Evolutionary conservation across 2,329 filamentous ascomycete species (phyloP), one percentile per base, ranked within the genome.

Genomic region (Microdochium bolleyi): DNA sequence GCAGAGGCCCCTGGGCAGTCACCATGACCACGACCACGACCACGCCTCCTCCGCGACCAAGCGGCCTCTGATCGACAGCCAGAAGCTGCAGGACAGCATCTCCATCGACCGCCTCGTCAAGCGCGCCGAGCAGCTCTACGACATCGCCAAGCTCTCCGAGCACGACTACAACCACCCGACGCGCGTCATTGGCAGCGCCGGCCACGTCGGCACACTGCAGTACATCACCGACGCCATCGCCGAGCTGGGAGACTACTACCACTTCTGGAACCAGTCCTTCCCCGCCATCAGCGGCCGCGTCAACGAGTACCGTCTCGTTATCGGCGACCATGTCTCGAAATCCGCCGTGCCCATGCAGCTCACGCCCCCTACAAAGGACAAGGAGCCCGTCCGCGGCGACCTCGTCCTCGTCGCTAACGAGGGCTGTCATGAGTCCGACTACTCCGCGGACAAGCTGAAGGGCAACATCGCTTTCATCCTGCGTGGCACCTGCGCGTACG

Each of bases 401-500:
- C 62, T 89, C 3, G 73, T 84, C n/a, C 73, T 82, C 11, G 80
- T 85, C 10, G 66, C 70, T 10, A 83, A 84, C 61, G 67, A 82
- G 4, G 88, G 88, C 49, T 92, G 88, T 65, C 64, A 77, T 16
- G 68, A 72, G 4, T 71, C 75, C 2, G 86, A 92, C 67, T 92
- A 82, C 63, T 80, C 87, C 1, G 62, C 73, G 1, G 41, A 30
- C 27, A 67, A 71, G 1, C 70, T 85, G 3, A 66, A 72, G 10
- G 85, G 83, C 50, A 82, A 81, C 54, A 84, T 94, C 54, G 88
- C 85, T 10, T 74, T 94, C 37, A 78, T 94, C 57, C 73, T 76
- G 27, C 83, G 89, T 52, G 89, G 89, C 51, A 74, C 70, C 1
- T 94, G 89, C 63, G 59, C 82, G 8, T 94, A 92, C 59, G 87